Evolutionary conservation across 192 early-diverging fungal species (phyloP).

Genomic region (Tieghemiomyces parasiticus): DNA sequence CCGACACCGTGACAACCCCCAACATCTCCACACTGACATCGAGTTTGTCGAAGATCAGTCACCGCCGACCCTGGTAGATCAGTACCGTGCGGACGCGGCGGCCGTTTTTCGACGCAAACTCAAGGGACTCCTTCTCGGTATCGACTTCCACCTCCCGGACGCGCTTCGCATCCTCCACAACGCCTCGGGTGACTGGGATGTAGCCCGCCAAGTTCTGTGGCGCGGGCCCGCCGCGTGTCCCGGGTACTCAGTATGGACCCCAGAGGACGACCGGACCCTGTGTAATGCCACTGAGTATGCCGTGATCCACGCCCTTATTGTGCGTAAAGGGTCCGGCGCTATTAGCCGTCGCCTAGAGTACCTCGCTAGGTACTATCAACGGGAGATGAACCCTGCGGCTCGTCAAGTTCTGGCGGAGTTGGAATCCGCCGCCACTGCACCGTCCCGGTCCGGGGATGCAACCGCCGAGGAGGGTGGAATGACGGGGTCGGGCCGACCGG

Average conservation of each 20-base stretch:
- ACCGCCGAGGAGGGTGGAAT: no score
- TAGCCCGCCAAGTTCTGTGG: neutral
- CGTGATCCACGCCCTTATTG: neutral
- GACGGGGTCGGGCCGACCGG: no score
- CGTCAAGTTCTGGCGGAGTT: no score
- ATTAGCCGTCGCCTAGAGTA: neutral
- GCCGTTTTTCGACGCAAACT: slow-evolving; percentile 1
- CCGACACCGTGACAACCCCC: no score
- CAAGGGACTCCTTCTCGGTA: neutral
- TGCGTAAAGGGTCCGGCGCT: neutral
- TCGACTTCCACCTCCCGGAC: neutral
- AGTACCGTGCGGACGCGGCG: neutral
- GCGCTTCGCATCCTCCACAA: neutral
- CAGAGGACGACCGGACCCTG: neutral
- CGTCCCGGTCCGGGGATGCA: no score
- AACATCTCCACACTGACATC: neutral
- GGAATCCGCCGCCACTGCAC: no score
- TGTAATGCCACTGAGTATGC: neutral
- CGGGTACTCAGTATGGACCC: neutral
- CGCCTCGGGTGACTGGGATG: slow-evolving; percentile 1
- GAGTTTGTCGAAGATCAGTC: neutral
- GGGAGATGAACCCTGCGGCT: neutral
- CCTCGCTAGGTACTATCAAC: neutral
- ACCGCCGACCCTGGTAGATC: no score
- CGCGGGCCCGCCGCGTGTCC: no score